Evolutionary conservation across 2,329 filamentous ascomycete species (phyloP).

Genomic region (Beauveria medogensis): DNA sequence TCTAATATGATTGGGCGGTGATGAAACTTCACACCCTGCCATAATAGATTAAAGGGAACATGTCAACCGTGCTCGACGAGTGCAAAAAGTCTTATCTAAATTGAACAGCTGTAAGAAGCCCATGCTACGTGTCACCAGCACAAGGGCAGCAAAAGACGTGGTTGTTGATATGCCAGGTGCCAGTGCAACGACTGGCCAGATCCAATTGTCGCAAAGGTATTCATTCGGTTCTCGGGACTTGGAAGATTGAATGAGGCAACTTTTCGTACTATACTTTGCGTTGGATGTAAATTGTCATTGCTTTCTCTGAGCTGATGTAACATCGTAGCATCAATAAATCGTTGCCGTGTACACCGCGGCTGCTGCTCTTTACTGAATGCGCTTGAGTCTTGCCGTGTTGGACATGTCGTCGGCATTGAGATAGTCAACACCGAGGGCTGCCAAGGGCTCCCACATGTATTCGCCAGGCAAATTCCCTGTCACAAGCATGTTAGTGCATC

Average conservation of each 20-base stretch:
- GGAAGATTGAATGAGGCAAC: not conserved
- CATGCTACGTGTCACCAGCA: constrained; percentile 2
- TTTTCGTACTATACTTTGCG: not conserved
- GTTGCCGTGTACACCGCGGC: not conserved
- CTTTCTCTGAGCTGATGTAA: not conserved
- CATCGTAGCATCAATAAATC: not conserved
- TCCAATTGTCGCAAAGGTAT: no score
- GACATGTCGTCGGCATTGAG: constrained; percentile 15
- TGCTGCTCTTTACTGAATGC: not conserved
- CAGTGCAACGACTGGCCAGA: not conserved
- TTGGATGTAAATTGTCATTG: not conserved
- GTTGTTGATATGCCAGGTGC: not conserved
- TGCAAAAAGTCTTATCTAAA: not conserved
- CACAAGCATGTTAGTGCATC: not conserved
- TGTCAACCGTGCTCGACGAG: not conserved
- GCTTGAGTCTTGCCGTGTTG: constrained; percentile 12
- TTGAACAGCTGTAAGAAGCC: not conserved
- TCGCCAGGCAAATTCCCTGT: constrained; percentile 13
- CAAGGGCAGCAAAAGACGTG: not conserved
- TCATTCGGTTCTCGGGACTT: not conserved
- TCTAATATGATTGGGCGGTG: not conserved
- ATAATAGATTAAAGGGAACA: not conserved
- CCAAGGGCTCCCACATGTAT: constrained; percentile 15
- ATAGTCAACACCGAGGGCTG: constrained; percentile 12
- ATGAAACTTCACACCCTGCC: not conserved